These are phyloP conservation scores for Gossypium thurberi DNA, from an alignment of 345 rosid genomes.

Conservation along the genomic window DNA sequence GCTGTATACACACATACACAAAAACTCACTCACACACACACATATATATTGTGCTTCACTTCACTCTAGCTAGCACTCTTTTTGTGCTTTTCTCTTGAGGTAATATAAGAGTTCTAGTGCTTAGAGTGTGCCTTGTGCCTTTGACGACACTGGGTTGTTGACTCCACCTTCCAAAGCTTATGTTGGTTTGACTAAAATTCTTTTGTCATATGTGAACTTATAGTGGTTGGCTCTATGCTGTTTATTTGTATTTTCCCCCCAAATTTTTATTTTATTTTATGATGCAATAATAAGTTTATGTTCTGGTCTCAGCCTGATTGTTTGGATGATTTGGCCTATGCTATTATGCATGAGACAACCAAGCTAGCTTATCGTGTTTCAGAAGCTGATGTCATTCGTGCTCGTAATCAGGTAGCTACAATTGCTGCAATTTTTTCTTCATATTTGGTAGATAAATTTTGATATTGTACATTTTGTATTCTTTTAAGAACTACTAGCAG, in stretches of 20 bases:
- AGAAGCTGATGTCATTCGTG: constrained; percentile 92
- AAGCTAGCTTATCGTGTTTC: constrained; percentile 87
- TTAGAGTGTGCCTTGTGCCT: no score
- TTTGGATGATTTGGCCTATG: constrained; percentile 89
- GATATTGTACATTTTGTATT: background rate
- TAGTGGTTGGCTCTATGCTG: background rate
- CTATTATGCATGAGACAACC: constrained; percentile 79
- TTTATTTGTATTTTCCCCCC: background rate
- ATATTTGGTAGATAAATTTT: background rate
- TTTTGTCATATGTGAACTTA: background rate
- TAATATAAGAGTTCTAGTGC: no score
- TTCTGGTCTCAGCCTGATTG: constrained; percentile 55
- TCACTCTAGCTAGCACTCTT: no score
- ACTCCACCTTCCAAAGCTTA: background rate
- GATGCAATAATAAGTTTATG: background rate
- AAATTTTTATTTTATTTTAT: background rate
- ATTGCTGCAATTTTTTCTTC: constrained; percentile 1
- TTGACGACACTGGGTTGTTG: background rate
- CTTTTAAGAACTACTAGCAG: background rate
- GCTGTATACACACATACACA: no score
- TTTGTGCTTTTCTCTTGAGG: no score
- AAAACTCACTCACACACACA: no score
- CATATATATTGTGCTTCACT: no score
- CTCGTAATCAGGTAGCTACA: constrained; percentile 78
- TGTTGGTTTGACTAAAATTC: background rate